Base-by-base conservation (phyloP, 2,329 filamentous ascomycete species). In the Penicillium thymicola region DNA sequence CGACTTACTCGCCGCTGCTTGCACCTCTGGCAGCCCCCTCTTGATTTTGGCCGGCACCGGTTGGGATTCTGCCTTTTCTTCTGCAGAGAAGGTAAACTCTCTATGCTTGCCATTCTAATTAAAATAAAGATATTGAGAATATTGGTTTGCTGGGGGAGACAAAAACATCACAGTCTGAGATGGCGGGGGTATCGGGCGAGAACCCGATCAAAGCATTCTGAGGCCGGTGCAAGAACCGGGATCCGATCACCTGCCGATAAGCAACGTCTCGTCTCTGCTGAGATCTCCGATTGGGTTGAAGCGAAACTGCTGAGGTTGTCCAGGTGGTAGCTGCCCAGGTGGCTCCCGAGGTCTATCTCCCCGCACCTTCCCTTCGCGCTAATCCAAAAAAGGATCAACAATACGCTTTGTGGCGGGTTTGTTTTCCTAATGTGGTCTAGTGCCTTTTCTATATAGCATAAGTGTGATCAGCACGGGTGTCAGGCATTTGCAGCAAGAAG, bases 1-100 rank as follows among this genome's bases (percentile, higher is more conserved):
- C 57, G 40, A 65, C 63, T 64, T 64, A 65, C 63, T 57, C 63
- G 54, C 55, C 63, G 60, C 54, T 65, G 62, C 58, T 65, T 65
- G 55, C 63, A 65, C 54, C 58, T 47, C n/a, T 57, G 57, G 42
- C 63, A 65, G 27, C 63, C 63, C 41, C 63, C 63, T 57, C 58
- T 63, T 10, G 62, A 64, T 44, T 65, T 65, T 18, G 63, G 63
- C 28, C 57, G 55, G 38, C 62, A 64, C 44, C 63, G 60, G 55
- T 64, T 65, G 36, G 63, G 63, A 46, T 65, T 65, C 38, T 60
- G 62, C 55, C 57, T 57, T 53, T 63, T 57, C 45, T 61, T 62
- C 21, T 54, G 56, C 36, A 45, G 48, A 6, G 47, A 30, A 51
- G 51, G 23, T 32, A 23, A 40, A n/a, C 3, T 37, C 13, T 45